These are phyloP conservation scores for Nicotiana sylvestris DNA, from an alignment of 257 asterid genomes.

Conservation along the genomic window DNA sequence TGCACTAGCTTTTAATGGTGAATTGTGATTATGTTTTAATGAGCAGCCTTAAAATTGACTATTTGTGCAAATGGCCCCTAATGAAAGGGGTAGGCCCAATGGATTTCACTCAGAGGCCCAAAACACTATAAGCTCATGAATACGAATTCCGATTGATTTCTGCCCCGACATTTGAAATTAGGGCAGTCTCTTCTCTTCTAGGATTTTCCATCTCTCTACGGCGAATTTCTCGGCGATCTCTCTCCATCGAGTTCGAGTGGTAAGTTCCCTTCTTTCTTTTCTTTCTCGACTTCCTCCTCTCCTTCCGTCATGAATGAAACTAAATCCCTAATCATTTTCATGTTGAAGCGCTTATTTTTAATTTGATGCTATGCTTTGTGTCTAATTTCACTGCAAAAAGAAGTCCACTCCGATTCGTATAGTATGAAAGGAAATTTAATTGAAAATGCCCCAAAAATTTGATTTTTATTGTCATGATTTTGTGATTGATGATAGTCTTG, in stretches of 20 bases:
- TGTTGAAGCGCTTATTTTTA: neutral
- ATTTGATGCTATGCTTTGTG: neutral
- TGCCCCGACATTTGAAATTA: neutral
- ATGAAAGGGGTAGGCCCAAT: neutral
- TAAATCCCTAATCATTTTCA: neutral
- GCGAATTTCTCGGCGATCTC: neutral
- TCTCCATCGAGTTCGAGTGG: neutral
- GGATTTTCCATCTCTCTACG: neutral
- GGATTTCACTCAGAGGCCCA: neutral
- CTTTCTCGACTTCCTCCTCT: neutral
- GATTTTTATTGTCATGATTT: neutral
- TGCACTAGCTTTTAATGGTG: no score
- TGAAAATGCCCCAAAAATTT: neutral
- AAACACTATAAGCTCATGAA: neutral
- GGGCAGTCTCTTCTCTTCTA: neutral
- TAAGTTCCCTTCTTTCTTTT: neutral
- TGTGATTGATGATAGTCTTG: neutral
- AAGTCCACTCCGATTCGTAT: neutral
- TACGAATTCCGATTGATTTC: neutral
- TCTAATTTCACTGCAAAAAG: no score
- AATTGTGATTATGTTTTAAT: no score
- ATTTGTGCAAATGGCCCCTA: neutral
- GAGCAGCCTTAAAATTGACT: no score
- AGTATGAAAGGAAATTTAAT: neutral
- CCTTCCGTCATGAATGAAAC: neutral